Percentiles rank a stretch among this genome's conserved stretches.
These are phyloP conservation scores for Diutina neorugosa DNA, from an alignment of 1,139 yeast genomes.

Conservation along the genomic window DNA sequence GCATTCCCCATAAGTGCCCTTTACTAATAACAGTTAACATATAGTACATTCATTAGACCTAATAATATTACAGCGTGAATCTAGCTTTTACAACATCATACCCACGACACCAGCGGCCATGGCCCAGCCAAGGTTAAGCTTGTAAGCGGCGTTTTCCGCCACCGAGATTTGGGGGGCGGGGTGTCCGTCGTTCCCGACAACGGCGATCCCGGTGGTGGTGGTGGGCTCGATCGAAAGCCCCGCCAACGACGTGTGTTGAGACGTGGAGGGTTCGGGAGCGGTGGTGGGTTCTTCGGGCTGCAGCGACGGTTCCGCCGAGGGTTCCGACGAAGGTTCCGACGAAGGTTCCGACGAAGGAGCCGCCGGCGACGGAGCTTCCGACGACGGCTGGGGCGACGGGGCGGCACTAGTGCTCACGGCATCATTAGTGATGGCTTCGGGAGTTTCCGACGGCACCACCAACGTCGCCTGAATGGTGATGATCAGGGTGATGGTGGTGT, in stretches of 20 bases:
- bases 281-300: neutral
- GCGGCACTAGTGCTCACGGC: neutral
- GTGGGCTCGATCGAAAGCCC: neutral
- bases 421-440: neutral
- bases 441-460: neutral
- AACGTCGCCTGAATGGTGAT: neutral
- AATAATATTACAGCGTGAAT: neutral
- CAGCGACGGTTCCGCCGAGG: neutral
- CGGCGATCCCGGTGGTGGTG: neutral
- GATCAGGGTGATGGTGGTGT: slow-evolving; percentile 2
- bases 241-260: neutral
- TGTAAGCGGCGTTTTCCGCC: neutral
- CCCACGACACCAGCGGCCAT: neutral
- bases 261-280: neutral
- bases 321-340: neutral
- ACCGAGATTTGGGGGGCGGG: neutral
- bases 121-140: neutral
- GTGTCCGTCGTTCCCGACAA: neutral
- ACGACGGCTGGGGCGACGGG: neutral
- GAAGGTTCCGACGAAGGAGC: neutral
- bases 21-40: too few relatives aligned
- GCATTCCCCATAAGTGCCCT: too few relatives aligned
- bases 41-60: neutral
- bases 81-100: neutral
- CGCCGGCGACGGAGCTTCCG: neutral